Conservation (phyloP, 352 stramenopile species). For the Globisporangium parvum region DNA sequence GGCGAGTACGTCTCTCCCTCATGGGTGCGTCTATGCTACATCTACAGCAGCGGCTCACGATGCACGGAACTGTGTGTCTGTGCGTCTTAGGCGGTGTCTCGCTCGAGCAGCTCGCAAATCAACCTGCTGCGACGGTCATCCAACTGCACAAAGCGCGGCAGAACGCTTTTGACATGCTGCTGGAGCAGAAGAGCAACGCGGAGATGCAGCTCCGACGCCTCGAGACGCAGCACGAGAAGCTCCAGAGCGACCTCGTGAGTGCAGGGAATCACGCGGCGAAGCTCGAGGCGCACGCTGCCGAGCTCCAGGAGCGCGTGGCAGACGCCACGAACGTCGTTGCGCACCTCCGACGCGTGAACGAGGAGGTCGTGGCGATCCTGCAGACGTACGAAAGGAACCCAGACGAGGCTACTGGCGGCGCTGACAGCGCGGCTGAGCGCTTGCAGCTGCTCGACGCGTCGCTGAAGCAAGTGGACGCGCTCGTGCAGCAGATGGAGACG, state of each 20-base stretch:
- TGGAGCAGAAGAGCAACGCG: slow-evolving; percentile 44
- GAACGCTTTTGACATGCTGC: slow-evolving; percentile 54
- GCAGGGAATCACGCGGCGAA: slow-evolving; percentile 38
- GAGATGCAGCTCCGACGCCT: slow-evolving; percentile 43
- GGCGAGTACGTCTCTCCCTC: slow-evolving; percentile 22
- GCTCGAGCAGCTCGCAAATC: slow-evolving; percentile 32
- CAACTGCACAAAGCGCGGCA: slow-evolving; percentile 51
- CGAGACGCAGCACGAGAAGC: slow-evolving; percentile 42
- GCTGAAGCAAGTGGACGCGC: slow-evolving; percentile 39
- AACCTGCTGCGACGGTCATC: slow-evolving; percentile 40
- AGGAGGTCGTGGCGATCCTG: slow-evolving; percentile 56
- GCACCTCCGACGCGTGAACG: slow-evolving; percentile 48
- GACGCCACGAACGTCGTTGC: slow-evolving; percentile 28
- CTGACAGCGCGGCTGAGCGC: slow-evolving; percentile 22
- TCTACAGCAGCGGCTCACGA: background rate
- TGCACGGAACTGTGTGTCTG: slow-evolving; percentile 4
- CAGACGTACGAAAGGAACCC: slow-evolving; percentile 53
- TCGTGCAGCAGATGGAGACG: slow-evolving; percentile 37
- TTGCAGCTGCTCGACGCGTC: slow-evolving; percentile 39
- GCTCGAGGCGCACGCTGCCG: slow-evolving; percentile 36
- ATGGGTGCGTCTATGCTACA: background rate
- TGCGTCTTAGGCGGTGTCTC: slow-evolving; percentile 25
- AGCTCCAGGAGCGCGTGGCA: slow-evolving; percentile 37
- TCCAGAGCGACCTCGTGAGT: slow-evolving; percentile 41
- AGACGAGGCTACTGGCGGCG: slow-evolving; percentile 26